phyloP scores from a whole-genome alignment of 75 land plant species.

The Gnetum montanum region DNA sequence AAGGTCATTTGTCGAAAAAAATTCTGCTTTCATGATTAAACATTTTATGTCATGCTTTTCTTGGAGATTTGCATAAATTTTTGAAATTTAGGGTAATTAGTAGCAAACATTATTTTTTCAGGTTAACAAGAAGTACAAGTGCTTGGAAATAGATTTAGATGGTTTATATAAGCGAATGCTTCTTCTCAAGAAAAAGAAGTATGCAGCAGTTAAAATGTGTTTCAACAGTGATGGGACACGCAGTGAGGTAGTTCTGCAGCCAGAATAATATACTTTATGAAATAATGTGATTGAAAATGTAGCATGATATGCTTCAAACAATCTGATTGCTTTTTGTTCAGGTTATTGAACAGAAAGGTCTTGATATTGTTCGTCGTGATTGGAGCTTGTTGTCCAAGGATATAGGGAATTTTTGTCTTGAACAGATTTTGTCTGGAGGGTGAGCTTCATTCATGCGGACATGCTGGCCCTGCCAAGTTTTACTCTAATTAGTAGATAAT shows the following conservation, averaged over 20 bases:
- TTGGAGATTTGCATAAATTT: not conserved
- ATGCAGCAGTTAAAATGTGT: conserved; percentile 88
- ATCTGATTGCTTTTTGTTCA: conserved; percentile 11
- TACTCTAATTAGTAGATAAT: not conserved
- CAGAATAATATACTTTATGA: not conserved
- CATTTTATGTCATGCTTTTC: no score
- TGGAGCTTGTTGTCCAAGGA: conserved; percentile 96
- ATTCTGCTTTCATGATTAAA: not conserved
- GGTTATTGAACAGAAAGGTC: conserved; percentile 94
- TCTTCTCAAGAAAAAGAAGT: conserved; percentile 94
- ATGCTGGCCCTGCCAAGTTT: no score
- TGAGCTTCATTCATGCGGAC: conserved; percentile 19
- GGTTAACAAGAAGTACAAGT: conserved; percentile 92
- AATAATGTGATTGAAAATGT: not conserved
- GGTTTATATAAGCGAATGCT: conserved; percentile 97
- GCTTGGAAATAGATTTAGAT: conserved; percentile 95
- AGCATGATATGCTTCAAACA: not conserved
- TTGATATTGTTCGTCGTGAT: conserved; percentile 97
- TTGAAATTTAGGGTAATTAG: not conserved
- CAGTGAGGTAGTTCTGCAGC: conserved; percentile 83
- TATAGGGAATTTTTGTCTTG: conserved; percentile 80
- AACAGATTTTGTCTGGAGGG: conserved; percentile 92
- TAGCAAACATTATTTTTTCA: conserved; percentile 12
- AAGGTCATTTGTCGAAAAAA: conserved; percentile 77
- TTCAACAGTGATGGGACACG: conserved; percentile 55